Evolutionary conservation across 2,329 filamentous ascomycete genomes (phyloP).

Genomic region (Pestalotiopsis sp.): DNA sequence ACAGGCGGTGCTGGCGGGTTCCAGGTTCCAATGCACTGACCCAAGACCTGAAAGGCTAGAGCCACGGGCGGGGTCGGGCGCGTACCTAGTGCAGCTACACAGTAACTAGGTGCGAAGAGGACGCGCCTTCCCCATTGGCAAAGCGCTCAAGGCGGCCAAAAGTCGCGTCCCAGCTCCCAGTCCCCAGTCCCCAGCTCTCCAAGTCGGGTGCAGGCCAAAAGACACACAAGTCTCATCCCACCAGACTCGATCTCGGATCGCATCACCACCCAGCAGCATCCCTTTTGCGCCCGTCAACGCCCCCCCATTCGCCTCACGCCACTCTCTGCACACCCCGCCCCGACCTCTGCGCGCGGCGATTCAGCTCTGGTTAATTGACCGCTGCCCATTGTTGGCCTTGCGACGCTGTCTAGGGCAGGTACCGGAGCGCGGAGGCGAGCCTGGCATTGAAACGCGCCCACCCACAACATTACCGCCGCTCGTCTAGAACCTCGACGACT

Average conservation of each 20-base stretch:
- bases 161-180: constrained; percentile 11
- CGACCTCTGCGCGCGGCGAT: not conserved
- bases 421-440: not conserved
- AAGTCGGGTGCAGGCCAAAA: not conserved
- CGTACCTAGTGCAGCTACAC: not conserved
- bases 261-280: constrained; percentile 8
- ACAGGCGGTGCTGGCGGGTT: not conserved
- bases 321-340: constrained; percentile 1
- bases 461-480: not conserved
- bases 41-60: not conserved
- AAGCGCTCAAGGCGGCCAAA: not conserved
- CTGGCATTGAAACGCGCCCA: not conserved
- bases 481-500: not conserved
- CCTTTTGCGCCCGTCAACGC: not conserved
- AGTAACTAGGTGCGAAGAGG: not conserved
- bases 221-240: constrained; percentile 5
- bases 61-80: constrained; percentile 9
- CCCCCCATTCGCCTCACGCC: not conserved
- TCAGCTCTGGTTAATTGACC: not conserved
- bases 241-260: not conserved
- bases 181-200: not conserved
- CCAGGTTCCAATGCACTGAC: not conserved
- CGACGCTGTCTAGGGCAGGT: constrained; percentile 1
- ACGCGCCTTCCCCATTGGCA: constrained; percentile 14
- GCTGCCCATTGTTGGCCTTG: not conserved